Evolutionary conservation across 106 monocot genomes (phyloP), one percentile per base, ranked within the genome.

Genomic region (Triglochin maritima): DNA sequence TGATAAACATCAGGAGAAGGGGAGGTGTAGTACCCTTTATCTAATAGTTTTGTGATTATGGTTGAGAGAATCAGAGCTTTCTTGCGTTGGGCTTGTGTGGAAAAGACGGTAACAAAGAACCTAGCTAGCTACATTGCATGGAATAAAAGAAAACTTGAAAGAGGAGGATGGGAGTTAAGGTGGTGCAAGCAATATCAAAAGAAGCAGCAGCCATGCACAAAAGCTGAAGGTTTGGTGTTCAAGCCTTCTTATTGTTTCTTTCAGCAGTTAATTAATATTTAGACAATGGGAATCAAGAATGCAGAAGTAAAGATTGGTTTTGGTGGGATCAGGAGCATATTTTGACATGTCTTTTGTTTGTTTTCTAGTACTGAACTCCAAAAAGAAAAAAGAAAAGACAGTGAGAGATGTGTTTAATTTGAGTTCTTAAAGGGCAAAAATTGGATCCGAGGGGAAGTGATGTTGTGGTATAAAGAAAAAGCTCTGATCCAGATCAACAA

Each of bases 111-210:
- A 76, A 69, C 48, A 68, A 15, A 61, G 46, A 60, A n/a, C n/a
- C n/a, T n/a, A 50, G 62, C 3, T 44, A 12, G 6, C 13, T 3
- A 44, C 48, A 69, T 9, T 66, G 55, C 17, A 65, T n/a, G 69
- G 83, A 83, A 87, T 80, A 87, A 81, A 63, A 83, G 78, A 76
- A 76, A 81, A 83, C 87, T 83, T 87, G 78, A 57, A 68, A 74
- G 55, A 56, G 48, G 81, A 87, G 87, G 52, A 73, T 78, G 75
- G 75, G 78, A 83, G 83, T 57, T 76, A 59, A 74, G 77, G 69
- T 29, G 47, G 67, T 59, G 75, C 87, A 83, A 74, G 86, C 86
- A 86, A 82, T 67, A 73, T 9, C 49, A 49, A 64, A 64, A 49
- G 49, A 64, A 49, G 49, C 2, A 49, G n/a, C 8, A 64, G 49